A percentile compares a stretch with the other conserved stretches of the same genome.
Conservation (phyloP, 2,329 filamentous ascomycete genomes). For the Coniochaeta ligniaria region DNA sequence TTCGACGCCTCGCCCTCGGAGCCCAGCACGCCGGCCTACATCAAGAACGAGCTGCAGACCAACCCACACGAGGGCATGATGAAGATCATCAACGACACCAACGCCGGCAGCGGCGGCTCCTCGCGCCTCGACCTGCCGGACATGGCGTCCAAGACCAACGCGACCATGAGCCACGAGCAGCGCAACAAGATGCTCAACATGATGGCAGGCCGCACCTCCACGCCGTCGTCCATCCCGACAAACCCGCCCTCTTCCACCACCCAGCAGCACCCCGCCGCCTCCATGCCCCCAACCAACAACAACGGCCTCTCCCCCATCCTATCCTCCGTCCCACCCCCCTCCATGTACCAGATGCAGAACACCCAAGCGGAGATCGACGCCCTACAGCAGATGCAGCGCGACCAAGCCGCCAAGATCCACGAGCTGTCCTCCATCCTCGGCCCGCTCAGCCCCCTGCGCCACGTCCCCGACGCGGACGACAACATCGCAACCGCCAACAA, state of each 20-base stretch:
- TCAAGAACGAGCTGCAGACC: conserved; percentile 49
- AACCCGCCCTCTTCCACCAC: conserved; percentile 4
- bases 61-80: conserved; percentile 57
- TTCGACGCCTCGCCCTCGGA: conserved; percentile 44
- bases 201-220: conserved; percentile 41
- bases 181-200: conserved; percentile 51
- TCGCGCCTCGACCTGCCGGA: conserved; percentile 45
- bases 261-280: conserved; percentile 7
- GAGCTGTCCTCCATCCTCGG: conserved; percentile 68
- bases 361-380: conserved; percentile 72
- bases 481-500: conserved; percentile 17
- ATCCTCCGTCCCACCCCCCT: conserved; percentile 37
- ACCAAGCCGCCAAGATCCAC: conserved; percentile 71
- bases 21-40: conserved; percentile 35
- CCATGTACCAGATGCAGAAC: conserved; percentile 55
- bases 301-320: conserved; percentile 39
- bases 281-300: conserved; percentile 12
- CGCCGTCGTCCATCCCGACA: background rate
- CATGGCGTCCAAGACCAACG: conserved; percentile 47
- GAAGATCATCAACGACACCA: conserved; percentile 58
- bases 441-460: conserved; percentile 72
- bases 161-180: conserved; percentile 49
- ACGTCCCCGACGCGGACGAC: conserved; percentile 62
- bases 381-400: conserved; percentile 68
- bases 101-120: conserved; percentile 31